Evolutionary conservation across 2,329 filamentous ascomycete genomes (phyloP), one percentile per base, ranked within the genome.

Genomic region (Neofusicoccum parvum): DNA sequence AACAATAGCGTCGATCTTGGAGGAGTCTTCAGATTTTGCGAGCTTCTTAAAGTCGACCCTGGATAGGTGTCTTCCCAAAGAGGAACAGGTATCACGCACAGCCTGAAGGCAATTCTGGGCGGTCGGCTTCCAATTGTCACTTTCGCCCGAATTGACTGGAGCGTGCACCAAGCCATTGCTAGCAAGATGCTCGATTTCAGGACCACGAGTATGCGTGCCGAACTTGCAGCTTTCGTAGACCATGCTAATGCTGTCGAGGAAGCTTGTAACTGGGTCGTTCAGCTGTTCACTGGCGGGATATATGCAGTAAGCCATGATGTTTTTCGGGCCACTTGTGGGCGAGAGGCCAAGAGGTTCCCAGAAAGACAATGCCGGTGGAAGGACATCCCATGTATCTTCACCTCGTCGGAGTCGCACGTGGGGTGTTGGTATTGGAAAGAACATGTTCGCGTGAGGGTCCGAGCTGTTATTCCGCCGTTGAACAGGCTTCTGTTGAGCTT

Each of bases 341-440:
- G 87, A 87, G 1, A 96, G 82, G 0, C 91, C 90, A 17, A 96
- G 80, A 53, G 89, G 88, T 73, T 95, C 92, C 92, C 92, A 96
- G 72, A 95, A 96, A 0, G 85, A 80, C 20, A 94, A 80, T 0
- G 91, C 90, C 0, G 91, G 86, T 1, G 92, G 90, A 23, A 94
- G 81, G 45, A 96, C 82, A 11, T 92, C 92, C 65, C 93, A 85
- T 54, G 85, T 86, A 1, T 84, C 83, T 45, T 92, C 90, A 20
- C 88, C 86, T 62, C 92, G 85, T 56, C 89, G 88, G 11, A 96
- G 81, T 69, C 92, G 88, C 43, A 95, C 80, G 71, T 91, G 89
- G 1, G 92, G 91, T 0, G 88, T 81, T 1, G 86, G 85, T 2
- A 64, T 65, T 20, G 41, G 15, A 20, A 63, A 58, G 17, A 67